These are phyloP conservation scores for Phytophthora constricta DNA, from an alignment of 352 stramenopile genomes.

Conservation along the genomic window DNA sequence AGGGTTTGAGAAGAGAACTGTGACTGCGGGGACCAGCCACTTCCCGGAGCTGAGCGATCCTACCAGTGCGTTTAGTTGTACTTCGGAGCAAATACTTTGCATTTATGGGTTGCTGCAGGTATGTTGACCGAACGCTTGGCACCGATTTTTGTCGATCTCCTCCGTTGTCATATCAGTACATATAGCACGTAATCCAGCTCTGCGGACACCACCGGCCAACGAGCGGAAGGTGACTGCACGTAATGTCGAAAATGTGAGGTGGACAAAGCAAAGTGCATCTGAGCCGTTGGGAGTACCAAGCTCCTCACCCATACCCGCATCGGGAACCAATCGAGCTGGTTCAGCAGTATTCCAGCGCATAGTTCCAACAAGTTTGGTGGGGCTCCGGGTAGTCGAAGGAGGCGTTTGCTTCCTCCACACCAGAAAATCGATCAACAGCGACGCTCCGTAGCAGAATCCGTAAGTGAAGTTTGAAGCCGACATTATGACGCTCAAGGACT, in stretches of 20 bases:
- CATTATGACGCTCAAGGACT: too few species aligned
- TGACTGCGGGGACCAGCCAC: slow-evolving; percentile 28
- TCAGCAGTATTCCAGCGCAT: slow-evolving; percentile 28
- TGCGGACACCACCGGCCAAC: slow-evolving; percentile 24
- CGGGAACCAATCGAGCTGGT: slow-evolving; percentile 22
- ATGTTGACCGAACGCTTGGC: background rate
- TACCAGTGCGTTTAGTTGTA: slow-evolving; percentile 18
- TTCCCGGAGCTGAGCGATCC: slow-evolving; percentile 65
- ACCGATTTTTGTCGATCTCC: slow-evolving; percentile 3
- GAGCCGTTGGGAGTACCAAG: slow-evolving; percentile 25
- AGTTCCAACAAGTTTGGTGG: slow-evolving; percentile 14
- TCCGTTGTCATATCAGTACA: slow-evolving; percentile 5
- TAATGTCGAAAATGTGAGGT: slow-evolving; percentile 52
- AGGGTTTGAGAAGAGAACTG: slow-evolving; percentile 30
- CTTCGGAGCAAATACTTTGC: background rate
- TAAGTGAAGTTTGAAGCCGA: slow-evolving; percentile 15
- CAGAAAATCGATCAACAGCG: slow-evolving; percentile 33
- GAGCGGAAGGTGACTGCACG: slow-evolving; percentile 47
- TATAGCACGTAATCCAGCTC: slow-evolving; percentile 15
- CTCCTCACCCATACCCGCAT: background rate
- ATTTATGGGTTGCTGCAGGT: too few species aligned
- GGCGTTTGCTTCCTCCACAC: slow-evolving; percentile 27
- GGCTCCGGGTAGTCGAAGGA: slow-evolving; percentile 15
- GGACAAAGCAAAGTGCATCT: slow-evolving; percentile 47
- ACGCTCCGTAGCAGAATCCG: slow-evolving; percentile 25